Percentiles rank a stretch among this genome's conserved stretches.
Conservation (phyloP, 352 stramenopile species). For the Phytophthora ramorum region DNA sequence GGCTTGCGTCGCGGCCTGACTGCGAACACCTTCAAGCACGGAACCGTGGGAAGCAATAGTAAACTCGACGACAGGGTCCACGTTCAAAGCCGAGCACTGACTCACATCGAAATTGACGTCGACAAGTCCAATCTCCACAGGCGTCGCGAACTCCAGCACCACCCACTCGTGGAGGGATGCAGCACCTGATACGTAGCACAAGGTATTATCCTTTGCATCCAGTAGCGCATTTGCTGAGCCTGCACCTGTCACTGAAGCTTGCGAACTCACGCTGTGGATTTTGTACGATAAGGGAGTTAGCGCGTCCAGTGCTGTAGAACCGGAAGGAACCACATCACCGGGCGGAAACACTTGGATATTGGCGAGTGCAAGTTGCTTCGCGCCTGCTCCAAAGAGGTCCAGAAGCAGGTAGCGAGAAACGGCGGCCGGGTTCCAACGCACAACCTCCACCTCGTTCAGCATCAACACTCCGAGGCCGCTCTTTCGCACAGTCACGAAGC, state of each 20-base stretch:
- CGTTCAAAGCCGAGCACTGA: slow-evolving; percentile 39
- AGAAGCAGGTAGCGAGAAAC: slow-evolving; percentile 56
- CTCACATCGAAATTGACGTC: slow-evolving; percentile 53
- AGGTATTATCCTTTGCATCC: slow-evolving; percentile 21
- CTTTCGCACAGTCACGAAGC: slow-evolving; percentile 61
- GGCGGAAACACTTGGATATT: slow-evolving; percentile 60
- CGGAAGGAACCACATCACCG: slow-evolving; percentile 34
- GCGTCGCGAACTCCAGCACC: slow-evolving; percentile 55
- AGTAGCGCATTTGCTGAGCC: slow-evolving; percentile 49
- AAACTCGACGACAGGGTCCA: slow-evolving; percentile 44
- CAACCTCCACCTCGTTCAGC: slow-evolving; percentile 75
- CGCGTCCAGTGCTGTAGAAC: slow-evolving; percentile 12
- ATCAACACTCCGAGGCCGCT: slow-evolving; percentile 48
- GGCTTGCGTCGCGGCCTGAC: slow-evolving; percentile 10
- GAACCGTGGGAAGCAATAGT: slow-evolving; percentile 56
- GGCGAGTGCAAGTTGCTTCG: slow-evolving; percentile 46
- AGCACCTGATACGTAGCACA: slow-evolving; percentile 54
- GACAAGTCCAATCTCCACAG: slow-evolving; percentile 55
- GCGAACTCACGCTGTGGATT: slow-evolving; percentile 75
- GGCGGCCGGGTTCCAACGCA: slow-evolving; percentile 63
- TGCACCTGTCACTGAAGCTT: slow-evolving; percentile 37
- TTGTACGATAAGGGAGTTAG: slow-evolving; percentile 51
- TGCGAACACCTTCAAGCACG: slow-evolving; percentile 40
- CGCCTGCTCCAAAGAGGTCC: slow-evolving; percentile 51
- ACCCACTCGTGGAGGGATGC: slow-evolving; percentile 74